phyloP scores from a whole-genome alignment of 2,329 filamentous ascomycete genomes.

The Colletotrichum echinochloae region DNA sequence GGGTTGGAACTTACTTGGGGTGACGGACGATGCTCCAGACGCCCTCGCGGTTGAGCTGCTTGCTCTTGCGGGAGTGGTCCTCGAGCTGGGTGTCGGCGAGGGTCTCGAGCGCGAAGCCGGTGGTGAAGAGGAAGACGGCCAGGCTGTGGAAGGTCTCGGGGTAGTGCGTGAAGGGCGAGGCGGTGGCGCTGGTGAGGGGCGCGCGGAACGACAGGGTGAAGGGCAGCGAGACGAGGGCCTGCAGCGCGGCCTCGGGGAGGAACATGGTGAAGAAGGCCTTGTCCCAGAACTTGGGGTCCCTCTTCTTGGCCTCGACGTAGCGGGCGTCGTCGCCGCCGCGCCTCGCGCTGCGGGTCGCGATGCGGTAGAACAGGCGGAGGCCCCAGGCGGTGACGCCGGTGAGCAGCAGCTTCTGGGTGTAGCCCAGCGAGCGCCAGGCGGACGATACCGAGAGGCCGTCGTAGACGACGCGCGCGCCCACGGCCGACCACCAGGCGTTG shows the following conservation, averaged over 20 bases:
- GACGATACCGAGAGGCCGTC: slow-evolving; percentile 58
- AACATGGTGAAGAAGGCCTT: slow-evolving; percentile 65
- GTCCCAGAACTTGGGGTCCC: slow-evolving; percentile 66
- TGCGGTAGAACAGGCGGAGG: slow-evolving; percentile 65
- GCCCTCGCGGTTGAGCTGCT: slow-evolving; percentile 61
- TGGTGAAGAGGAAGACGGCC: slow-evolving; percentile 66
- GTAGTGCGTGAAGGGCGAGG: slow-evolving; percentile 32
- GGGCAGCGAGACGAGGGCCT: slow-evolving; percentile 67
- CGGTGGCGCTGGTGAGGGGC: slow-evolving; percentile 40
- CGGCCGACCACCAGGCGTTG: slow-evolving; percentile 71
- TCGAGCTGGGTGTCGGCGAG: slow-evolving; percentile 69
- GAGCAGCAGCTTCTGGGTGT: slow-evolving; percentile 67
- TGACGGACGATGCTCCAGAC: slow-evolving; percentile 73
- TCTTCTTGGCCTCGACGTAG: slow-evolving; percentile 62
- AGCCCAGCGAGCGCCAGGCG: slow-evolving; percentile 61
- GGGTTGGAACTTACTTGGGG: slow-evolving; percentile 65
- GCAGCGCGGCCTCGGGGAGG: slow-evolving; percentile 67
- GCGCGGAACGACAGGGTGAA: slow-evolving; percentile 68
- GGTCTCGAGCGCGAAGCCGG: slow-evolving; percentile 67
- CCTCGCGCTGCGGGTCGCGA: slow-evolving; percentile 60
- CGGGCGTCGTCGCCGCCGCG: slow-evolving; percentile 67
- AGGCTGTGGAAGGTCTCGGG: slow-evolving; percentile 50
- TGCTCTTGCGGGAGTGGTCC: slow-evolving; percentile 51
- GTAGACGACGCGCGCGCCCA: slow-evolving; percentile 62
- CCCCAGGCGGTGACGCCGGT: slow-evolving; percentile 70